Base-by-base conservation (phyloP, 768 basidiomycete species). In the Gloeopeniophorella convolvens region DNA sequence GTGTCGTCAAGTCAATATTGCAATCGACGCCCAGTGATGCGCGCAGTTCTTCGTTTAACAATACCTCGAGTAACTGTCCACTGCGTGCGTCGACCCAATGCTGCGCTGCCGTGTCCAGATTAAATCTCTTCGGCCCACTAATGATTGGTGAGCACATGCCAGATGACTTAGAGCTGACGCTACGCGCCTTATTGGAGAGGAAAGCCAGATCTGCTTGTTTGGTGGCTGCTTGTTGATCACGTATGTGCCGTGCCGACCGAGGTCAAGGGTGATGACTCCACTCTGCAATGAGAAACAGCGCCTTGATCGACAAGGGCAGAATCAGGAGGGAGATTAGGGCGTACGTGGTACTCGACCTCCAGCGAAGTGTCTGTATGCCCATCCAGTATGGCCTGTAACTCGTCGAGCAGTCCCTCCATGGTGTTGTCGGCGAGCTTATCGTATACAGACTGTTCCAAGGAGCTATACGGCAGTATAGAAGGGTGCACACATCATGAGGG, bases 161-260 rank as follows among this genome's bases (percentile, higher is more conserved):
- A 27, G 28, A 12, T 32, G 5, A 33, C n/a, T 5, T 39, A 26
- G 20, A 33, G 21, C 26, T 16, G 31, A 39, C 13, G 10, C 36
- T 26, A 39, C 71, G 32, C 56, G 91, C 92, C 89, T 90, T 57
- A 80, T 64, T 0, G 93, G 93, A 8, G 88, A 91, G 4, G 90
- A 93, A 16, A 96, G 73, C 93, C 93, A 96, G 59, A 96, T 95
- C 63, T 96, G 93, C 69, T 91, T 91, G 65, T 96, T 96, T 5
- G 93, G 93, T 10, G 93, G 93, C 64, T 96, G 93, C 72, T 95
- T 96, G 69, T 96, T 96, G 68, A 96, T 84, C 24, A 95, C 93
- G 68, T 95, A 96, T 10, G 88, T 95, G 12, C 90, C 91, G 48
- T 82, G 70, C 33, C 74, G 69, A 26, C 83, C 91, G 13, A 94